Percentiles rank a stretch among this genome's conserved stretches.
These are phyloP conservation scores for Backusella macrospora DNA, from an alignment of 192 early-diverging fungal genomes.

Conservation along the genomic window DNA sequence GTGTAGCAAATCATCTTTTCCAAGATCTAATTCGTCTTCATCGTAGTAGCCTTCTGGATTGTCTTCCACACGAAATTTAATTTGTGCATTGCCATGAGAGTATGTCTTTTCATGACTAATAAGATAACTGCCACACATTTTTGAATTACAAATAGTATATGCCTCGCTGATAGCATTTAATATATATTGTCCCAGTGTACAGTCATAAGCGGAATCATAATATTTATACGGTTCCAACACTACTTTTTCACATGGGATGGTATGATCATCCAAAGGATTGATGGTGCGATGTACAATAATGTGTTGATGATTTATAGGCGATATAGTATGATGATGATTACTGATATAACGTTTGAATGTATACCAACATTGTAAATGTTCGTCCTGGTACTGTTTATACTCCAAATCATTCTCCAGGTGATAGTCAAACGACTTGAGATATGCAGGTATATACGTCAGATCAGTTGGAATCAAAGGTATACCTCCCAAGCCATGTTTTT, in stretches of 20 bases:
- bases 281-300: constrained; percentile 72
- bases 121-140: constrained; percentile 79
- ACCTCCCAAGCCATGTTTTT: neutral
- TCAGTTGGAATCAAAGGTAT: constrained; percentile 17
- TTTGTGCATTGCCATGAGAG: constrained; percentile 77
- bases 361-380: constrained; percentile 44
- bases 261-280: constrained; percentile 55
- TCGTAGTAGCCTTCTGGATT: neutral
- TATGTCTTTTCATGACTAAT: constrained; percentile 84
- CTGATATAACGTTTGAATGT: constrained; percentile 43
- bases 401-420: constrained; percentile 9
- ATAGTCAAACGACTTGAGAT: constrained; percentile 23
- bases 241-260: constrained; percentile 68
- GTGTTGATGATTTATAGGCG: constrained; percentile 70
- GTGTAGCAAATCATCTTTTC: constrained; percentile 8
- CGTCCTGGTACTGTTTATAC: constrained; percentile 48
- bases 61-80: constrained; percentile 66
- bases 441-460: constrained; percentile 19
- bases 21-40: constrained; percentile 1
- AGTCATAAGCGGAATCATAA: constrained; percentile 72
- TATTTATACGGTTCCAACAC: constrained; percentile 78
- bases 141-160: constrained; percentile 62
- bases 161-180: constrained; percentile 78
- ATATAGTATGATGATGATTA: constrained; percentile 42
- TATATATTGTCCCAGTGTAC: constrained; percentile 87